phyloP scores from a whole-genome alignment of 495 filamentous ascomycete species.

The Neurospora intermedia region DNA sequence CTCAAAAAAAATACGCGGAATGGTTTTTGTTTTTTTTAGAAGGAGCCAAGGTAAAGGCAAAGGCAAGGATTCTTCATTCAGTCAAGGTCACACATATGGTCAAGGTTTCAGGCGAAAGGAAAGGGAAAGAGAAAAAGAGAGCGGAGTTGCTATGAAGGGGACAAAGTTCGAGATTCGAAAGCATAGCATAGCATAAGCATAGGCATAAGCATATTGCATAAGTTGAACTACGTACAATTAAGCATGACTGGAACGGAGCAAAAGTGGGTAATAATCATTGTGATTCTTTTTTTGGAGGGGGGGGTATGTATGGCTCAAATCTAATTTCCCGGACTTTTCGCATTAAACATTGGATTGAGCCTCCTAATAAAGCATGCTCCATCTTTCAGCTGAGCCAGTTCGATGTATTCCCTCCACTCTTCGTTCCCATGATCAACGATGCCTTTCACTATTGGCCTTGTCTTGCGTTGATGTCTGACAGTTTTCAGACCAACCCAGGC shows the following conservation, averaged over 20 bases:
- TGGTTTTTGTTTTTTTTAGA: neutral
- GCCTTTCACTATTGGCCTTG: neutral
- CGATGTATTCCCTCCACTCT: neutral
- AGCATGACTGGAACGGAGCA: neutral
- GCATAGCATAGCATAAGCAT: neutral
- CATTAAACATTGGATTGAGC: neutral
- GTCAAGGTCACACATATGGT: neutral
- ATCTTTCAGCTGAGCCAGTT: neutral
- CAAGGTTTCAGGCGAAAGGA: neutral
- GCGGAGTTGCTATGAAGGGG: neutral
- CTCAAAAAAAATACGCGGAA: neutral
- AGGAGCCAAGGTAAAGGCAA: neutral
- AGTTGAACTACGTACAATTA: neutral
- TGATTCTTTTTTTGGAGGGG: neutral
- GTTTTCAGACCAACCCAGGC: neutral
- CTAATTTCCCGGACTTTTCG: neutral
- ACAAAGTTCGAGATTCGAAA: neutral
- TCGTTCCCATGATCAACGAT: neutral
- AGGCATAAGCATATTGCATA: neutral
- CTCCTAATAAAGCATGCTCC: neutral
- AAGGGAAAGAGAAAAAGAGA: neutral
- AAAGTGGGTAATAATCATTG: neutral
- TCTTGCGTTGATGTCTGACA: neutral
- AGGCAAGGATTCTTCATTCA: neutral
- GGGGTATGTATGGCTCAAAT: neutral